These are phyloP conservation scores for Chlamydomonas incerta DNA, from an alignment of 139 green algal species.

Conservation along the genomic window DNA sequence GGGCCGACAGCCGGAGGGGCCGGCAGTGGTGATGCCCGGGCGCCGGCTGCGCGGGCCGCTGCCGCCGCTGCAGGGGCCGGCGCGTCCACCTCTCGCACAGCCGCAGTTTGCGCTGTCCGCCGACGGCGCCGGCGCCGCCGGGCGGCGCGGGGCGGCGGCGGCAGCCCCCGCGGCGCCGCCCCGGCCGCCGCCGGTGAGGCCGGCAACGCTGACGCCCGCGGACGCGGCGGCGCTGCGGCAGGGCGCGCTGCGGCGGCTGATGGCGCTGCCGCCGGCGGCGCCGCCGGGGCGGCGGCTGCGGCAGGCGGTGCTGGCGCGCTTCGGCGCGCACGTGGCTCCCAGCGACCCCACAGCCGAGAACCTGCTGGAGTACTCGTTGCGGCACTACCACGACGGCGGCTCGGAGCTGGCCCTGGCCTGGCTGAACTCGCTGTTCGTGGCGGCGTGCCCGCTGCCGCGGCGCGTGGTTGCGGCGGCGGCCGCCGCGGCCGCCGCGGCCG, in stretches of 20 bases:
- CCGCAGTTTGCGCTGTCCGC: not conserved
- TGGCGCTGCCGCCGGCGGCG: constrained; percentile 41
- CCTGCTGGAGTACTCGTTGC: constrained; percentile 57
- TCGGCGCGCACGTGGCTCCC: constrained; percentile 38
- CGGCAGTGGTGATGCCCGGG: no score
- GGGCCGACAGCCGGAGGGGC: no score
- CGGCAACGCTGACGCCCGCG: constrained; percentile 32
- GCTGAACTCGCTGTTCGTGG: constrained; percentile 62
- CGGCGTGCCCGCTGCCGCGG: not conserved
- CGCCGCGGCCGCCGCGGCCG: not conserved
- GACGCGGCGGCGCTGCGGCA: constrained; percentile 54
- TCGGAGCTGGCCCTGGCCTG: constrained; percentile 57
- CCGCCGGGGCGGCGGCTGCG: constrained; percentile 20
- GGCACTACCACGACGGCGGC: constrained; percentile 45
- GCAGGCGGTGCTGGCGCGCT: constrained; percentile 59
- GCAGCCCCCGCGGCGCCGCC: not conserved
- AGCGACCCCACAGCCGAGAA: constrained; percentile 46
- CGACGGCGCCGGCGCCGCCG: constrained; percentile 20
- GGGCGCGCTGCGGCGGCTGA: constrained; percentile 65
- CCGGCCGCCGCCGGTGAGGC: constrained; percentile 12
- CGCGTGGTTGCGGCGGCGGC: constrained; percentile 1
- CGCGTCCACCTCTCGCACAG: not conserved
- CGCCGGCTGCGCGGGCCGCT: not conserved
- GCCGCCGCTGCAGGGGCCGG: constrained; percentile 8
- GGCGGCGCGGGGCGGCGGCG: not conserved